Conservation (phyloP, 2,329 filamentous ascomycete species). For the Trichoderma polysporum region DNA sequence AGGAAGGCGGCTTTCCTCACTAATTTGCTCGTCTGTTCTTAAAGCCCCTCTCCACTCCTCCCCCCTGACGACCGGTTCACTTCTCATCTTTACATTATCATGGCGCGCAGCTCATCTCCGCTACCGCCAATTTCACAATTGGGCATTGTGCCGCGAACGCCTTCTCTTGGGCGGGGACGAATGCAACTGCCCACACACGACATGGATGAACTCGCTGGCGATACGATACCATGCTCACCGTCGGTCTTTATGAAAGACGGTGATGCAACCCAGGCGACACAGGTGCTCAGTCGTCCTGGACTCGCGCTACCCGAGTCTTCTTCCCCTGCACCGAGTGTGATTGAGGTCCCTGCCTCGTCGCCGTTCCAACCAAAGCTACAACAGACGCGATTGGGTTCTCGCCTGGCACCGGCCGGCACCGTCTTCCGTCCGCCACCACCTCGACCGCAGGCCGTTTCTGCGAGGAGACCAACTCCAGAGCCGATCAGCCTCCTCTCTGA, state of each 20-base stretch:
- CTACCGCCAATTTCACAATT: slow-evolving; percentile 35
- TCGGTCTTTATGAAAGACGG: slow-evolving; percentile 36
- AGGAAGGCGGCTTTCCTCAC: slow-evolving; percentile 15
- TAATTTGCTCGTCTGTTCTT: slow-evolving; percentile 3
- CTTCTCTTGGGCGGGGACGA: slow-evolving; percentile 29
- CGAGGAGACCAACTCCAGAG: slow-evolving; percentile 40
- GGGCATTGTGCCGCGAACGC: slow-evolving; percentile 31
- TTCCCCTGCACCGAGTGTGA: slow-evolving; percentile 43
- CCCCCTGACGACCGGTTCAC: slow-evolving; percentile 5
- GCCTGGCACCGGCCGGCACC: slow-evolving; percentile 76
- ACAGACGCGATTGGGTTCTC: slow-evolving; percentile 44
- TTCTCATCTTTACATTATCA: slow-evolving; percentile 24
- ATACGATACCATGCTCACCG: slow-evolving; percentile 48
- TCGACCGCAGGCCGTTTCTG: slow-evolving; percentile 27
- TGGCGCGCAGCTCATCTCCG: slow-evolving; percentile 35
- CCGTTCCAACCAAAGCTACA: slow-evolving; percentile 54
- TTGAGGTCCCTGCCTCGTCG: slow-evolving; percentile 90
- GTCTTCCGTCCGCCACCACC: slow-evolving; percentile 59
- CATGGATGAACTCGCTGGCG: slow-evolving; percentile 45
- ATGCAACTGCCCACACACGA: slow-evolving; percentile 32
- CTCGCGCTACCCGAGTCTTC: slow-evolving; percentile 38
- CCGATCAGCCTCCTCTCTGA: slow-evolving; percentile 52
- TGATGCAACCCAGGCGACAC: slow-evolving; percentile 46
- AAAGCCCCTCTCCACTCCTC: not conserved
- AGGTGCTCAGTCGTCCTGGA: slow-evolving; percentile 44